A percentile compares a stretch with the other conserved stretches of the same genome.
Conservation (phyloP, 2,329 filamentous ascomycete species). For the Cercospora zeina region DNA sequence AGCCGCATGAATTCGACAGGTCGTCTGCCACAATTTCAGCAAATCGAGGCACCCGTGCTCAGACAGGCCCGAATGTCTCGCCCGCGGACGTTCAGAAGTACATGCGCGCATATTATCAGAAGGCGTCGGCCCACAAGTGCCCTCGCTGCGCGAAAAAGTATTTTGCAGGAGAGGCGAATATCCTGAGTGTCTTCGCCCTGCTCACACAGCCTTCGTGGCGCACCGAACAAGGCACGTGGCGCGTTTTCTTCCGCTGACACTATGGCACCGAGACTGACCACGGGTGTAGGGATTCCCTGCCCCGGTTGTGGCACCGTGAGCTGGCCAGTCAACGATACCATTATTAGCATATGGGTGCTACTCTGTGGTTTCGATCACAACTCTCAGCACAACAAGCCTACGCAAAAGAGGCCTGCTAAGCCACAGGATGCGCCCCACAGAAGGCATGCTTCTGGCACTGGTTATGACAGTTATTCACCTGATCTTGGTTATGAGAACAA, state of each 20-base stretch:
- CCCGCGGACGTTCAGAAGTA: neutral
- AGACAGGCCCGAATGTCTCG: neutral
- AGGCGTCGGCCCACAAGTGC: neutral
- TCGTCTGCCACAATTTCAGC: neutral
- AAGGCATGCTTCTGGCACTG: constrained; percentile 7
- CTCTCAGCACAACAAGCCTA: constrained; percentile 25
- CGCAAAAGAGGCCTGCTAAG: constrained; percentile 7
- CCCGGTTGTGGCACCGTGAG: neutral
- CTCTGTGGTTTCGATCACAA: constrained; percentile 42
- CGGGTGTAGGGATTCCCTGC: neutral
- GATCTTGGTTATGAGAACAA: too few species aligned
- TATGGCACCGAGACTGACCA: neutral
- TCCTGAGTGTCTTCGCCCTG: neutral
- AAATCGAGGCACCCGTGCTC: neutral
- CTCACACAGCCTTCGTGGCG: neutral
- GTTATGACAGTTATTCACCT: neutral
- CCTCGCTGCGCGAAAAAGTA: neutral
- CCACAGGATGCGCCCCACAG: neutral
- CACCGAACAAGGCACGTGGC: neutral
- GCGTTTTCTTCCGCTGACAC: neutral
- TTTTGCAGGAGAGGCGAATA: neutral
- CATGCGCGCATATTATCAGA: neutral
- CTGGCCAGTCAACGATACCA: constrained; percentile 18
- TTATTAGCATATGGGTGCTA: constrained; percentile 43
- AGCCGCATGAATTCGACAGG: neutral